phyloP scores from a whole-genome alignment of 2,329 filamentous ascomycete species.

The Coniochaeta sp. region DNA sequence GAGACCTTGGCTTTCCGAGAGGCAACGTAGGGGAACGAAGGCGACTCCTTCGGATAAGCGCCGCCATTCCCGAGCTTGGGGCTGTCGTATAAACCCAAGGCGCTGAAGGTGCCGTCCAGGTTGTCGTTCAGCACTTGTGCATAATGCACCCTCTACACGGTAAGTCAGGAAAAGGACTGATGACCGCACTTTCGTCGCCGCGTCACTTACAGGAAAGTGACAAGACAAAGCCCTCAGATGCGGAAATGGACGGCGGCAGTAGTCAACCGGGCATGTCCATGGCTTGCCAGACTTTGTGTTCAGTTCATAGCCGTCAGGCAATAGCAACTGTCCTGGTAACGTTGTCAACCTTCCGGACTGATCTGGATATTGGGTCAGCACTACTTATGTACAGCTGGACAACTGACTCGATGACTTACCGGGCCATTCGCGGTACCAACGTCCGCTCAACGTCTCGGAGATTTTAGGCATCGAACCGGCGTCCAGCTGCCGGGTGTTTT shows the following conservation, averaged over 20 bases:
- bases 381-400: not conserved
- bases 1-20: not conserved
- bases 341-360: not conserved
- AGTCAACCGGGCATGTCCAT: not conserved
- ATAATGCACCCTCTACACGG: not conserved
- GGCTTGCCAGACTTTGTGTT: not conserved
- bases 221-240: not conserved
- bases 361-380: not conserved
- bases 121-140: not conserved
- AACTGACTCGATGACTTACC: not conserved
- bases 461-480: not conserved
- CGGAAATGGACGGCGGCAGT: not conserved
- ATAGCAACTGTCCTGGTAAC: not conserved
- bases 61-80: not conserved
- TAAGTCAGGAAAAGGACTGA: not conserved
- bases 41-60: not conserved
- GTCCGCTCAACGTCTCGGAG: not conserved
- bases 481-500: not conserved
- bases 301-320: not conserved
- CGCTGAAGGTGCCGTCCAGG: not conserved
- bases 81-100: not conserved
- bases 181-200: not conserved
- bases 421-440: not conserved
- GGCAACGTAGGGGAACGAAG: not conserved
- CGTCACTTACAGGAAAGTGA: not conserved